Percentiles rank a stretch among this genome's conserved stretches.
These are phyloP conservation scores for Ceratobasidium sp. DNA, from an alignment of 1,284 basidiomycete genomes.

Conservation along the genomic window DNA sequence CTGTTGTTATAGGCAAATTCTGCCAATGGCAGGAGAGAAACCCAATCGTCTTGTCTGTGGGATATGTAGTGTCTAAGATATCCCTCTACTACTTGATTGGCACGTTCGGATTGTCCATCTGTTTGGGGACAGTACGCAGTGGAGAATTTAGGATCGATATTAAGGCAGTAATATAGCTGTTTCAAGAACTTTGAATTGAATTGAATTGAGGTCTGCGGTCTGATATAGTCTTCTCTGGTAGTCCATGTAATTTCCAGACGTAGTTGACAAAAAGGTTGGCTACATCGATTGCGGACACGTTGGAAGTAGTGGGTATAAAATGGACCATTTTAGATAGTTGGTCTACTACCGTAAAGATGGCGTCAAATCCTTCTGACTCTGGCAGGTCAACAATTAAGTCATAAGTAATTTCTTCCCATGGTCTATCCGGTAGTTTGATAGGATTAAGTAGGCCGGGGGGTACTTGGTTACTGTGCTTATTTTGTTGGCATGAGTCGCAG, in stretches of 20 bases:
- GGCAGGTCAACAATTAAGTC: not conserved
- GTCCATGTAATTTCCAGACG: not conserved
- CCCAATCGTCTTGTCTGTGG: not conserved
- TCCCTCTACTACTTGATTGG: not conserved
- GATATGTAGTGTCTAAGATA: not conserved
- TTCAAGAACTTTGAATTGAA: no score
- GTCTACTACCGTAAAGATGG: not conserved
- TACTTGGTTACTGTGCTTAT: not conserved
- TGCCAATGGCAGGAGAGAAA: not conserved
- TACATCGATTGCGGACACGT: not conserved
- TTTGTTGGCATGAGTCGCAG: not conserved
- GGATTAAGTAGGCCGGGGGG: no score
- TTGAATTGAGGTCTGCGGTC: not conserved
- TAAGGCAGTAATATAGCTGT: no score
- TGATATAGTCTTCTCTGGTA: not conserved
- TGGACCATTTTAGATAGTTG: not conserved
- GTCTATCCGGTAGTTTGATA: not conserved
- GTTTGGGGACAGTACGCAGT: no score
- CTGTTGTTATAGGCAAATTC: constrained; percentile 1
- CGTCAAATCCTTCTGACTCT: no score
- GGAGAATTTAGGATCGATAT: no score
- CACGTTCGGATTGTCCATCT: not conserved
- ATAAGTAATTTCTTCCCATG: constrained; percentile 22
- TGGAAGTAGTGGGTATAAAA: not conserved
- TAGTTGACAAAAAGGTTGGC: not conserved